Evolutionary conservation across 345 rosid genomes (phyloP), one percentile per base, ranked within the genome.

Genomic region (Pseudoturritis turrita): DNA sequence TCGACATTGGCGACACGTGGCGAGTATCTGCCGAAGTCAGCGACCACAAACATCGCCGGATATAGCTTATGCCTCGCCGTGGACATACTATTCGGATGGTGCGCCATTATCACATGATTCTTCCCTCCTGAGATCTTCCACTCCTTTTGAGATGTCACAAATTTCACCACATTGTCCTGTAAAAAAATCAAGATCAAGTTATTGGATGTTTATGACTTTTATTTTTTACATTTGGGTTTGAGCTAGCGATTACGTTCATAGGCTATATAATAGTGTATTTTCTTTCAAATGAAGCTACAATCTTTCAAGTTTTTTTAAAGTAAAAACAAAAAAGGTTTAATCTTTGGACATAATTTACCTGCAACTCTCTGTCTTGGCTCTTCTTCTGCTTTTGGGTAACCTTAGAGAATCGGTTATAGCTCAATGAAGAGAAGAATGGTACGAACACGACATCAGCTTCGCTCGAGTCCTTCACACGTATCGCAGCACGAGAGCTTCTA

Each of bases 11-110:
- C 98, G 4, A 91, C 72, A 25, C 78, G 85, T 6, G 90, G 84
- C 13, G 99, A 88, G 77, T 95, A 95, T 75, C 99, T 87, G 61
- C 99, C 99, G 17, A 95, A 95, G 72, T 95, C 98, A 8, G 98
- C 68, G 9, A 95, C 86, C 62, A 95, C 79, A 74, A 89, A 88
- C 84, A 84, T 85, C 50, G 97, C 92, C 15, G 89, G 87, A 90
- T 84, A 87, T 28, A 95, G 82, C 79, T 87, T 81, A 81, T 72
- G 82, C 79, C 99, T 86, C 15, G 92, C 97, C 74, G 73, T 71
- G 19, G 86, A 67, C 96, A 95, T 81, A 70, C 99, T 95, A 63
- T 92, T 95, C 0, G 99, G 99, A 77, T 95, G 99, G 77, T 95
- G 99, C 43, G 99, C 97, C 81, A 88, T 49, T 23, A 95, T 62